Evolutionary conservation across 2,329 filamentous ascomycete species (phyloP).

Genomic region (Colletotrichum tropicicola): DNA sequence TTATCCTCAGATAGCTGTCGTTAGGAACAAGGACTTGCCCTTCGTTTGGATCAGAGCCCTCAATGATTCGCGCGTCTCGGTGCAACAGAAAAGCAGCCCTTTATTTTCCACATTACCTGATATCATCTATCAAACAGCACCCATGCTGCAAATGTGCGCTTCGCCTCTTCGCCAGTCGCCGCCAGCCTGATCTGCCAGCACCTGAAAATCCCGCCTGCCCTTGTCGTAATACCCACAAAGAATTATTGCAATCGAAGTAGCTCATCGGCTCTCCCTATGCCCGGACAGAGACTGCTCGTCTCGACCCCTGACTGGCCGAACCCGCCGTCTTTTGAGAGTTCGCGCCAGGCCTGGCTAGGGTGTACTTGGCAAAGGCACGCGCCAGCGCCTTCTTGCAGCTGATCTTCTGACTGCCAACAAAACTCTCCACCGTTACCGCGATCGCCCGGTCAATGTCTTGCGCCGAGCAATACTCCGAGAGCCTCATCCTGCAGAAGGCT

Average conservation of each 20-base stretch:
- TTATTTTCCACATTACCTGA: slow-evolving; percentile 12
- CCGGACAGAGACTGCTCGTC: slow-evolving; percentile 19
- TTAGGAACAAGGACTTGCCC: too few species aligned
- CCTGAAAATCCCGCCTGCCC: slow-evolving; percentile 2
- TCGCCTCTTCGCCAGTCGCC: slow-evolving; percentile 30
- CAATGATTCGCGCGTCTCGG: neutral
- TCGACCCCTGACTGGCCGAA: slow-evolving; percentile 31
- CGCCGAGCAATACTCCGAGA: slow-evolving; percentile 93
- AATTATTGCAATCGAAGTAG: slow-evolving; percentile 2
- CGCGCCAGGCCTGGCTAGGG: slow-evolving; percentile 58
- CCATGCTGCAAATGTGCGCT: slow-evolving; percentile 8
- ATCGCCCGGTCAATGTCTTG: slow-evolving; percentile 97
- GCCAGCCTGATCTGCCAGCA: slow-evolving; percentile 18
- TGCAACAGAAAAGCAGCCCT: neutral
- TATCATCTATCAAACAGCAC: slow-evolving; percentile 14
- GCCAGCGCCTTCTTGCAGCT: slow-evolving; percentile 97
- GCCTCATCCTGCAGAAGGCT: slow-evolving; percentile 94
- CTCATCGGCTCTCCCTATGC: slow-evolving; percentile 6
- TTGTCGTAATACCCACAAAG: neutral
- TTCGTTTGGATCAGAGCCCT: too few species aligned
- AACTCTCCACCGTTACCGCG: slow-evolving; percentile 94
- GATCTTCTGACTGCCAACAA: slow-evolving; percentile 95
- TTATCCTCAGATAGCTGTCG: neutral
- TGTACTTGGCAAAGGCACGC: slow-evolving; percentile 96
- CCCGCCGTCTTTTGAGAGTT: slow-evolving; percentile 34